These are phyloP conservation scores for Quercus cerris DNA, from an alignment of 306 rosid genomes.

Conservation along the genomic window DNA sequence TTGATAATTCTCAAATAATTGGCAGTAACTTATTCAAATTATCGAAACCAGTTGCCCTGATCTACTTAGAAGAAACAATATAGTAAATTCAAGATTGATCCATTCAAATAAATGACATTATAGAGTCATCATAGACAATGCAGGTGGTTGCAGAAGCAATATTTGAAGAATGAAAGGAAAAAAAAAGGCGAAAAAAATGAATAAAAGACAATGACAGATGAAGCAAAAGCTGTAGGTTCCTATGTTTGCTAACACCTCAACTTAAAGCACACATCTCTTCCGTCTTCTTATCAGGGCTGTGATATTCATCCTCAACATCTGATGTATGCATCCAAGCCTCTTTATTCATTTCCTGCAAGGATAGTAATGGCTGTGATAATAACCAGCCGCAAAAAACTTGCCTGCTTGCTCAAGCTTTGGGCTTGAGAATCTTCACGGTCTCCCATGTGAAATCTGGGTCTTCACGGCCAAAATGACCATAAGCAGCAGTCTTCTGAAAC, in stretches of 20 bases:
- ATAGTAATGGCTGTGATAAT: constrained; percentile 32
- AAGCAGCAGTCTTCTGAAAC: constrained; percentile 81
- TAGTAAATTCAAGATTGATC: constrained; percentile 5
- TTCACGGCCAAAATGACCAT: constrained; percentile 78
- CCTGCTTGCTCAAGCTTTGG: constrained; percentile 47
- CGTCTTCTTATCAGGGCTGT: constrained; percentile 24
- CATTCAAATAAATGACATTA: constrained; percentile 18
- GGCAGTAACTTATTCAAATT: neutral
- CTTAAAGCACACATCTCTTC: constrained; percentile 29
- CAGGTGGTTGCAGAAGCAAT: constrained; percentile 22
- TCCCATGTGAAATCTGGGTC: constrained; percentile 85
- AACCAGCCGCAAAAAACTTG: constrained; percentile 24
- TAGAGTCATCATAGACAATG: constrained; percentile 24
- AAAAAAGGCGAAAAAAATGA: neutral
- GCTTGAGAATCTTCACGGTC: constrained; percentile 63
- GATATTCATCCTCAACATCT: constrained; percentile 18
- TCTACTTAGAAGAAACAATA: neutral
- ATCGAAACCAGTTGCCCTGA: neutral
- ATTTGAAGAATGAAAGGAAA: neutral
- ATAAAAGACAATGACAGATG: constrained; percentile 7
- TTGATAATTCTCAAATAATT: neutral
- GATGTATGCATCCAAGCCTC: constrained; percentile 36
- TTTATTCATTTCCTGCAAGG: constrained; percentile 33
- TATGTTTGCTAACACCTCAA: constrained; percentile 23
- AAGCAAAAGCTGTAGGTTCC: constrained; percentile 30